Evolutionary conservation across 352 stramenopile genomes (phyloP).

Genomic region (Pythium oligandrum): DNA sequence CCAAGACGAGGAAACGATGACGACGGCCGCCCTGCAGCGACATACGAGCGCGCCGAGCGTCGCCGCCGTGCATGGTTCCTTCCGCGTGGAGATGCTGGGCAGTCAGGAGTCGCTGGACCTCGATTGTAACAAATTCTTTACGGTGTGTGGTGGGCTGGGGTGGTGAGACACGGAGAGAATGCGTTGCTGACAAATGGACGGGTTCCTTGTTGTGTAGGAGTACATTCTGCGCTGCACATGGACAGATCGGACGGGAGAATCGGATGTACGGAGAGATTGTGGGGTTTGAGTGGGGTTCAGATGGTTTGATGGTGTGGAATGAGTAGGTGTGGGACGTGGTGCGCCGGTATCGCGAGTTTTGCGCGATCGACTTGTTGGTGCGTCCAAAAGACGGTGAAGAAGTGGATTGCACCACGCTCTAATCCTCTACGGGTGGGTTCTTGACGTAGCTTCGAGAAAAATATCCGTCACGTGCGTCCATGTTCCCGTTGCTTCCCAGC

Average conservation of each 20-base stretch:
- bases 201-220: slow-evolving; percentile 33
- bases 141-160: slow-evolving; percentile 23
- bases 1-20: neutral
- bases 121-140: slow-evolving; percentile 85
- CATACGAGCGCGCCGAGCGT: slow-evolving; percentile 10
- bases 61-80: slow-evolving; percentile 38
- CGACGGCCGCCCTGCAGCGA: slow-evolving; percentile 11
- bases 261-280: slow-evolving; percentile 4
- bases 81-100: slow-evolving; percentile 69
- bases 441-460: slow-evolving; percentile 68
- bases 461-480: slow-evolving; percentile 61
- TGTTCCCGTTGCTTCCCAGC: slow-evolving; percentile 77
- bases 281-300: too few relatives aligned
- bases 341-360: slow-evolving; percentile 82
- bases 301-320: neutral
- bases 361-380: slow-evolving; percentile 81
- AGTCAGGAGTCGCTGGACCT: slow-evolving; percentile 81
- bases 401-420: neutral
- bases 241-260: slow-evolving; percentile 22
- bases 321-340: slow-evolving; percentile 76
- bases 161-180: neutral
- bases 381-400: neutral
- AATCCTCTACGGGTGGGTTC: neutral
- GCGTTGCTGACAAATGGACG: neutral
- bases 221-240: slow-evolving; percentile 81